A percentile compares a stretch with the other conserved stretches of the same genome.
Evolutionary conservation across 768 basidiomycete genomes (phyloP).

Genomic region (Boletus eberwhitei): DNA sequence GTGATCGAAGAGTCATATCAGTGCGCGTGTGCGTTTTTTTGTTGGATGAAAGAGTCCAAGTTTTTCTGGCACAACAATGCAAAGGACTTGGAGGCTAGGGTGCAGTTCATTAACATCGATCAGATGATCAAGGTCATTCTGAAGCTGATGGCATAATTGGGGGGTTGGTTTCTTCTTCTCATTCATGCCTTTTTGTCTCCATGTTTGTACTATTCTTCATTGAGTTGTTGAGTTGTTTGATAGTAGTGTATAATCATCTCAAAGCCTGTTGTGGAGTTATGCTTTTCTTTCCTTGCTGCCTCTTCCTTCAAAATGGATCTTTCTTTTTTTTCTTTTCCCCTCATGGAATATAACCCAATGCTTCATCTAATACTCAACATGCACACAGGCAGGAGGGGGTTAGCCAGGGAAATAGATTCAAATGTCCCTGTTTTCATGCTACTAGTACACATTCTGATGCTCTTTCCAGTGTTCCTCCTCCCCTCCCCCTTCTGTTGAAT

Average conservation of each 20-base stretch:
- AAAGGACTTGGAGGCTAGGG: constrained; percentile 72
- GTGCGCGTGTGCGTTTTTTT: constrained; percentile 75
- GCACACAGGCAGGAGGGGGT: not conserved
- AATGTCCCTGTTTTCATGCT: too few species aligned
- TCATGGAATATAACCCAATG: constrained; percentile 10
- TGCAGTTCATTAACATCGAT: constrained; percentile 81
- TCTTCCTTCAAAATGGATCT: not conserved
- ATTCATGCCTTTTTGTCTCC: not conserved
- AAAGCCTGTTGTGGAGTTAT: not conserved
- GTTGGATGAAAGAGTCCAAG: constrained; percentile 58
- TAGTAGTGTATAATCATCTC: constrained; percentile 6
- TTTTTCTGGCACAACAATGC: constrained; percentile 71
- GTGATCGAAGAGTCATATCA: constrained; percentile 66
- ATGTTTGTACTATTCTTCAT: constrained; percentile 1
- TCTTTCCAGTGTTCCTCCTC: too few species aligned
- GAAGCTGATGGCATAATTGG: constrained; percentile 64
- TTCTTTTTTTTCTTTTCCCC: not conserved
- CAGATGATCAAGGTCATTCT: constrained; percentile 77
- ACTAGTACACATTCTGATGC: too few species aligned
- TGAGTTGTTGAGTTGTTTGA: not conserved
- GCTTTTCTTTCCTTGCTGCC: not conserved
- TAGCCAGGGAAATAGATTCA: not conserved
- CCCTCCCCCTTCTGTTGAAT: too few species aligned
- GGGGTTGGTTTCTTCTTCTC: not conserved
- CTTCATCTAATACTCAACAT: constrained; percentile 8